Evolutionary conservation across 2,329 filamentous ascomycete genomes (phyloP).

Genomic region (Trichoderma koningiopsis): DNA sequence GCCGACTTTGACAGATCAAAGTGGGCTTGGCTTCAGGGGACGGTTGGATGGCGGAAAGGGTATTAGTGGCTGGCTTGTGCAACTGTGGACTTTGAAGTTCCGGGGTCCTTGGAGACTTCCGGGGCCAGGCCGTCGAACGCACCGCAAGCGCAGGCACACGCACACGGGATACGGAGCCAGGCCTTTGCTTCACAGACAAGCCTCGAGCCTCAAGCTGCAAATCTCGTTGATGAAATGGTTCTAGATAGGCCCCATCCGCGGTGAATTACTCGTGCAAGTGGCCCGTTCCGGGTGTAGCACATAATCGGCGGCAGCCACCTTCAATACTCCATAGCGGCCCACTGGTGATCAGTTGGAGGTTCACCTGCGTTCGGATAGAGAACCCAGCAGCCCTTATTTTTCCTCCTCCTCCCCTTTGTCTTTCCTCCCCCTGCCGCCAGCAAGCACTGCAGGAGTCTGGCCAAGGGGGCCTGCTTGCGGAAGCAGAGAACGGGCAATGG

Average conservation of each 20-base stretch:
- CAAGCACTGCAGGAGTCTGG: slow-evolving; percentile 1
- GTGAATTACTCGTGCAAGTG: not conserved
- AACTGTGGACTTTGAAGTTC: not conserved
- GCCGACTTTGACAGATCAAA: slow-evolving; percentile 19
- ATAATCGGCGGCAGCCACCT: not conserved
- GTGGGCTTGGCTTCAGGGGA: not conserved
- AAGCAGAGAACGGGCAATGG: slow-evolving; percentile 4
- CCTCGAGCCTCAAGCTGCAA: not conserved
- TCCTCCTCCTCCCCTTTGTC: not conserved
- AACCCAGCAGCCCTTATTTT: slow-evolving; percentile 6
- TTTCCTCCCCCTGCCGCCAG: slow-evolving; percentile 2
- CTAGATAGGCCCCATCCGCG: not conserved
- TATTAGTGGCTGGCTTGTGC: slow-evolving; percentile 14
- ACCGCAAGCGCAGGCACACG: not conserved
- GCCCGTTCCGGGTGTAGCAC: not conserved
- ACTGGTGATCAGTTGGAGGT: not conserved
- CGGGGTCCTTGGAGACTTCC: not conserved
- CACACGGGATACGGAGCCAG: not conserved
- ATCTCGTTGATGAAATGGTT: not conserved
- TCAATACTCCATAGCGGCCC: slow-evolving; percentile 1
- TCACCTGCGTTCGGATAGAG: slow-evolving; percentile 2
- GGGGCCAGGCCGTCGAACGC: not conserved
- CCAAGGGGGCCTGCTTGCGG: not conserved
- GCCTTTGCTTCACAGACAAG: not conserved
- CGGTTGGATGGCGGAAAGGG: slow-evolving; percentile 8